These are phyloP conservation scores for Podospora anserina DNA, from an alignment of 495 filamentous ascomycete genomes.

Conservation along the genomic window DNA sequence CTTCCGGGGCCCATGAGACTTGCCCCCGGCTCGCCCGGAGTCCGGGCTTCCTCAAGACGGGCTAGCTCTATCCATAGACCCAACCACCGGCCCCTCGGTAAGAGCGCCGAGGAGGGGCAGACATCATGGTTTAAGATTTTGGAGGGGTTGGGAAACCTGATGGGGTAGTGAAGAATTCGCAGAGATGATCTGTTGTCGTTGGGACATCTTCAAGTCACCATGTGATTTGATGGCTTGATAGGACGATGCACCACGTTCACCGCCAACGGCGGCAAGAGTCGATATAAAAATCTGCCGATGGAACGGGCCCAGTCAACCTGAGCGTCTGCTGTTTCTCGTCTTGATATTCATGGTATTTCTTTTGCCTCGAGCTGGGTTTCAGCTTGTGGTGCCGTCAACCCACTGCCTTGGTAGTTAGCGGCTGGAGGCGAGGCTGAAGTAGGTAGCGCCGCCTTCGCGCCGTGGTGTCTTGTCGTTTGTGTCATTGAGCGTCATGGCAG, in stretches of 20 bases:
- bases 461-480: background rate
- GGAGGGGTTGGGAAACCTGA: constrained; percentile 8
- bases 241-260: background rate
- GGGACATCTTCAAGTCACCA: background rate
- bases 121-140: background rate
- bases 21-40: constrained; percentile 6
- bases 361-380: background rate
- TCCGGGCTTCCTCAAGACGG: constrained; percentile 4
- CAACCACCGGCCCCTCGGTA: constrained; percentile 10
- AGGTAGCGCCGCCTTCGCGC: background rate
- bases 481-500: background rate
- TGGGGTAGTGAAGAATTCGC: background rate
- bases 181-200: background rate
- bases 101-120: constrained; percentile 5
- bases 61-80: constrained; percentile 4
- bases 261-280: background rate
- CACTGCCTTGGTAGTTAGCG: constrained; percentile 5
- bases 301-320: background rate
- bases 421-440: constrained; percentile 4
- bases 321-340: background rate
- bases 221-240: background rate
- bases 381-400: background rate
- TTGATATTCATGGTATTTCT: background rate
- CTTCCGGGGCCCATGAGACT: background rate
- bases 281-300: background rate